Percentiles rank a stretch among this genome's conserved stretches.
These are phyloP conservation scores for Nannochloropsis salina DNA, from an alignment of 108 stramenopile species.

Conservation along the genomic window DNA sequence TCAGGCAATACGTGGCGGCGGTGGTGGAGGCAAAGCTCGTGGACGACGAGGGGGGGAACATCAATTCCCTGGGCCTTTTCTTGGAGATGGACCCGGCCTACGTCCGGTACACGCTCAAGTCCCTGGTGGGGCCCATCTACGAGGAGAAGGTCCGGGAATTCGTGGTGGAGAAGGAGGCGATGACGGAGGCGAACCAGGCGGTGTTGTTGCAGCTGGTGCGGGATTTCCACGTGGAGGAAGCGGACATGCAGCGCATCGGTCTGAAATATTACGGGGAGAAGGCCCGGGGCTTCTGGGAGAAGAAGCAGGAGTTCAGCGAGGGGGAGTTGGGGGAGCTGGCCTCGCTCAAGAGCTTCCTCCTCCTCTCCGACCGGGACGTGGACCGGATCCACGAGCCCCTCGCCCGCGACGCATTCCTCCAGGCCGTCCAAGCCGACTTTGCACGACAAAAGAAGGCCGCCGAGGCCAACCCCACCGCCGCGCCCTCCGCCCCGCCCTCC, in stretches of 20 bases:
- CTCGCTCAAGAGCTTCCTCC: background rate
- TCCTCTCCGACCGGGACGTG: background rate
- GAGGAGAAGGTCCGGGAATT: background rate
- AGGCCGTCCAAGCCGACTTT: background rate
- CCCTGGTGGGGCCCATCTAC: background rate
- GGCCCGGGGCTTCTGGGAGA: background rate
- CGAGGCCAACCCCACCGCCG: background rate
- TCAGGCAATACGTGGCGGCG: background rate
- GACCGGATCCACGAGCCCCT: background rate
- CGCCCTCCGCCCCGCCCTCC: background rate
- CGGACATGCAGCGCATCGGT: background rate
- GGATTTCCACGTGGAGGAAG: background rate
- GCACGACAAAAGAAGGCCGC: background rate
- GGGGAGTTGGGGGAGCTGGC: background rate
- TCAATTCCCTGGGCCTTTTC: background rate
- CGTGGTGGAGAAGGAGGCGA: constrained; percentile 9
- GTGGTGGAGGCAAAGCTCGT: background rate
- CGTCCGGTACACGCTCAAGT: background rate
- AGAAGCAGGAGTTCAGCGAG: background rate
- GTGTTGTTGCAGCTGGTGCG: background rate
- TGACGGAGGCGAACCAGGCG: background rate
- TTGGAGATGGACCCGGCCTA: constrained; percentile 6
- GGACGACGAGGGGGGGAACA: background rate
- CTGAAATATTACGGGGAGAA: background rate
- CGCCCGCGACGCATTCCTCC: background rate